Base-by-base conservation (phyloP, 108 stramenopile genomes). In the Nannochloropsis gaditana region DNA sequence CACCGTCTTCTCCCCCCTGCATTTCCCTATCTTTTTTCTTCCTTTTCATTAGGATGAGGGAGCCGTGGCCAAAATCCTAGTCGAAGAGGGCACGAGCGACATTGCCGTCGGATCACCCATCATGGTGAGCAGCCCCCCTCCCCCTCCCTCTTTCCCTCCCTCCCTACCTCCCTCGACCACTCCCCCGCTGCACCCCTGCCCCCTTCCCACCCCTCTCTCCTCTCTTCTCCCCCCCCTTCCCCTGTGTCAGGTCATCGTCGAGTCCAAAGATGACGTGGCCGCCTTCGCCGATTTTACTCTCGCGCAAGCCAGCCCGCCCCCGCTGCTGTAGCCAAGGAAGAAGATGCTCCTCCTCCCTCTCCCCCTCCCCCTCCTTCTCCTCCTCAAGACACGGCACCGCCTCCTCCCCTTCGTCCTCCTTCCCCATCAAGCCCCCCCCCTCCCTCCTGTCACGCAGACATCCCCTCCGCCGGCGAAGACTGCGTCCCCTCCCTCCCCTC, bases 61-160 rank as follows among this genome's bases (percentile, higher is more conserved):
- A n/a, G 59, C n/a, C 19, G 19, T 73, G 3, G 59, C 59, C 59
- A 73, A 73, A n/a, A 73, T 73, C 59, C 59, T 73, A n/a, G 59
- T 73, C 59, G n/a, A 15, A 73, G 59, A 73, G 8, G 59, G 59
- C 19, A 8, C 59, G n/a, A 73, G 59, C n/a, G 59, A 73, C 59
- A 73, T 73, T n/a, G 59, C 59, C 59, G 59, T 73, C 59, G 59
- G 59, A 15, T 73, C 59, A n/a, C 59, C 59, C 59, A 73, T 73
- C 59, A 73, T 73, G 59, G 59, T 73, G n/a, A 15, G 47, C 15
- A 15, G 19, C 59, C n/a, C 59, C 59, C 5, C n/a, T n/a, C 2
- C 5, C n/a, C 59, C 4, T 5, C n/a, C 59, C 59, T 73, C n/a
- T n/a, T n/a, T n/a, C 15, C 47, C 47, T 50, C 47, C 47, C 47